Percentiles rank a stretch among this genome's conserved stretches.
Conservation (phyloP, 352 stramenopile genomes). For the Stramenopiles sp. region DNA sequence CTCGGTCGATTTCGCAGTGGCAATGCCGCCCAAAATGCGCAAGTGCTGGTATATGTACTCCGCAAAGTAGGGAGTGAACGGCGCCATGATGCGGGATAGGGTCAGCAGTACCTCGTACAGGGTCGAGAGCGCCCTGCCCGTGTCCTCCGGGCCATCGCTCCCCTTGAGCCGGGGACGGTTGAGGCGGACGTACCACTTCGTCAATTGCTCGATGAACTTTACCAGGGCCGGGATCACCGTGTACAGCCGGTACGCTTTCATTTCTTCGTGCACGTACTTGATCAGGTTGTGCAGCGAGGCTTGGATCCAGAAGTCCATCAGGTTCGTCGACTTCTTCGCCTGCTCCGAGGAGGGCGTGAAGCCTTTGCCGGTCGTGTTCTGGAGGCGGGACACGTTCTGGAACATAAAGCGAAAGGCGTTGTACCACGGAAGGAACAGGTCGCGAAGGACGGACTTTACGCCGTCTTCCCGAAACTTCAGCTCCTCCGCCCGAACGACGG, state of each 20-base stretch:
- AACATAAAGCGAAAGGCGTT: conserved; percentile 98
- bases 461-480: conserved; percentile 87
- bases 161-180: conserved; percentile 95
- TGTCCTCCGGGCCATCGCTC: conserved; percentile 53
- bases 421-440: conserved; percentile 96
- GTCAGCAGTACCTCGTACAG: conserved; percentile 96
- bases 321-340: conserved; percentile 71
- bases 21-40: conserved; percentile 74
- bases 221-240: conserved; percentile 94
- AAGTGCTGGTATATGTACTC: conserved; percentile 99
- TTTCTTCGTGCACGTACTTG: conserved; percentile 87
- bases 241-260: conserved; percentile 95
- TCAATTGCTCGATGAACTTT: conserved; percentile 91
- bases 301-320: conserved; percentile 97
- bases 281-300: conserved; percentile 88
- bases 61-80: conserved; percentile 98
- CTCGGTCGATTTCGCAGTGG: conserved; percentile 22
- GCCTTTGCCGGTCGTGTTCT: conserved; percentile 44
- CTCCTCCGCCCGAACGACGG: conserved; percentile 92
- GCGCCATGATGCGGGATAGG: conserved; percentile 78
- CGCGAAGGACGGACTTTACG: conserved; percentile 88
- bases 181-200: conserved; percentile 98
- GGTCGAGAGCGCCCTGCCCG: conserved; percentile 51
- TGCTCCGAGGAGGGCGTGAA: conserved; percentile 72
- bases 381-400: conserved; percentile 79